Evolutionary conservation across 768 basidiomycete species (phyloP).

Genomic region (Termitomyces heimii): DNA sequence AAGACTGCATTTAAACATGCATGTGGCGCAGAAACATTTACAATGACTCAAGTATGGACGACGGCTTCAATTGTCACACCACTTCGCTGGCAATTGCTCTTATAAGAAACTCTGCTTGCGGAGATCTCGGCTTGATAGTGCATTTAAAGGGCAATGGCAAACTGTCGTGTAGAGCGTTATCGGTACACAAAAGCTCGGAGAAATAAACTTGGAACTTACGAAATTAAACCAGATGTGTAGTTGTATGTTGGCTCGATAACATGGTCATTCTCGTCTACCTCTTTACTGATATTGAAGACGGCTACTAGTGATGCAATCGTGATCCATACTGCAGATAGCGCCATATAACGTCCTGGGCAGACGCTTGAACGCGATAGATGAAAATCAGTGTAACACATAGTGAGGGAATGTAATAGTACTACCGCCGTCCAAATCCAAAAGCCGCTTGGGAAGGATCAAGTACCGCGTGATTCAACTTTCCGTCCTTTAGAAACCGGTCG

Average conservation of each 20-base stretch:
- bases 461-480: neutral
- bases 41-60: neutral
- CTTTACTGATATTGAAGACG: conserved; percentile 21
- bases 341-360: conserved; percentile 32
- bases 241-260: conserved; percentile 9
- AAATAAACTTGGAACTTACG: neutral
- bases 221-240: conserved; percentile 1
- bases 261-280: conserved; percentile 14
- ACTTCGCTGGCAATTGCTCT: neutral
- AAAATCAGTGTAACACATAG: neutral
- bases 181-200: neutral
- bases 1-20: neutral
- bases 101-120: neutral
- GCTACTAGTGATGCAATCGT: conserved; percentile 24
- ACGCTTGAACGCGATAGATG: conserved; percentile 10
- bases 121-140: conserved; percentile 9
- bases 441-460: neutral
- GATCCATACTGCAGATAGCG: conserved; percentile 25
- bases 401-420: neutral
- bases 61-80: neutral
- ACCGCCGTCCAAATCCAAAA: neutral
- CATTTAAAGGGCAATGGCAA: conserved; percentile 8
- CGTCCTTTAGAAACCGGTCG: neutral
- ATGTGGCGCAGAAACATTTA: neutral
- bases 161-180: neutral